Conservation (phyloP, 371 early-diverging fungal genomes). For the Mortierella sp. region DNA sequence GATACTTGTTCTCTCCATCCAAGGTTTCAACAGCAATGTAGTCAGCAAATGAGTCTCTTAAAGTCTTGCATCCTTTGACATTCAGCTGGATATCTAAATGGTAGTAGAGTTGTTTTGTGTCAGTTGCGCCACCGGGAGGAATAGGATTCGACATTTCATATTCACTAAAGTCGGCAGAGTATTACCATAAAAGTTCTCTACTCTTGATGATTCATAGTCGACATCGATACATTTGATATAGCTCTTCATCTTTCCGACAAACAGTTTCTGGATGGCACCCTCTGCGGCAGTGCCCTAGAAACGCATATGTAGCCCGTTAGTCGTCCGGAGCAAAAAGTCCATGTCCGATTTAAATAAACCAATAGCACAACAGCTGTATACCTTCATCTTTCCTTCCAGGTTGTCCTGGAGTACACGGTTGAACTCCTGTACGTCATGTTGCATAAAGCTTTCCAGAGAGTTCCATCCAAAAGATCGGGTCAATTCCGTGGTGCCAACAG, state of each 20-base stretch:
- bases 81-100: conserved; percentile 93
- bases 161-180: background rate
- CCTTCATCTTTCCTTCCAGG: conserved; percentile 96
- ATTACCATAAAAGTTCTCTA: conserved; percentile 88
- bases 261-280: conserved; percentile 91
- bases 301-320: background rate
- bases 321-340: background rate
- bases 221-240: conserved; percentile 96
- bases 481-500: conserved; percentile 93
- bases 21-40: conserved; percentile 93
- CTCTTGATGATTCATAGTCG: conserved; percentile 92
- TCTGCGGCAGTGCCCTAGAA: conserved; percentile 88
- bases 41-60: conserved; percentile 93
- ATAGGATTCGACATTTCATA: background rate
- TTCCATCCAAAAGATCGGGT: conserved; percentile 99
- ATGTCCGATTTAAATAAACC: background rate
- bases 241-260: conserved; percentile 96
- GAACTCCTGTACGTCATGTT: conserved; percentile 98
- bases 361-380: conserved; percentile 14
- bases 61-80: conserved; percentile 91
- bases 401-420: conserved; percentile 97
- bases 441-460: conserved; percentile 93
- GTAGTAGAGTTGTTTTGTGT: background rate
- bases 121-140: background rate
- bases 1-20: conserved; percentile 98